Conservation (phyloP, 805 yeast species). For the Kregervanrija delftensis region DNA sequence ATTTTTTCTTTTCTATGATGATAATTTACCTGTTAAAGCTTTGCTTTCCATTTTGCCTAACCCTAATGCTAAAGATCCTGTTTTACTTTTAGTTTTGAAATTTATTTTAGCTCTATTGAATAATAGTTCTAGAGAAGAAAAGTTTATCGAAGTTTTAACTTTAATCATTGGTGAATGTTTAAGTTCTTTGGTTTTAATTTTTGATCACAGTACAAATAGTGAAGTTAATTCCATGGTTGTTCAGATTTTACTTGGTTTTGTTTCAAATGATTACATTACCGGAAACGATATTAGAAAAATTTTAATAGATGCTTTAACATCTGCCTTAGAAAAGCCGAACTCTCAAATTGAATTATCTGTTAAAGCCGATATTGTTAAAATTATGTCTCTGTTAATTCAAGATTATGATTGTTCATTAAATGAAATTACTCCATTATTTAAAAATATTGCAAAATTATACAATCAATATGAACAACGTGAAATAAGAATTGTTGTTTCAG, state of each 20-base stretch:
- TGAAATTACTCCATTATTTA: conserved; percentile 34
- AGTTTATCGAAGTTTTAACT: conserved; percentile 42
- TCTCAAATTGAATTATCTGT: conserved; percentile 44
- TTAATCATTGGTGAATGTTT: conserved; percentile 54
- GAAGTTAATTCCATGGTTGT: conserved; percentile 49
- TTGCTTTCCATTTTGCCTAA: conserved; percentile 49
- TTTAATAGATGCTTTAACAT: conserved; percentile 50
- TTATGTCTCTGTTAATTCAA: conserved; percentile 48
- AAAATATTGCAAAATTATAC: conserved; percentile 37
- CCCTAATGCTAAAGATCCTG: conserved; percentile 59
- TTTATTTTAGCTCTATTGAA: conserved; percentile 42
- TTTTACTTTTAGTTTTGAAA: conserved; percentile 46
- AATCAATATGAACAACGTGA: conserved; percentile 49
- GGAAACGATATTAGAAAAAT: conserved; percentile 46
- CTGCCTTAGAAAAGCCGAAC: conserved; percentile 53
- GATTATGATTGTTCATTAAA: conserved; percentile 47
- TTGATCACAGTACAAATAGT: conserved; percentile 33
- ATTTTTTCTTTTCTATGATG: conserved; percentile 48
- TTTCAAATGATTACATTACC: conserved; percentile 51
- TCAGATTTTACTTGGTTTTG: conserved; percentile 42
- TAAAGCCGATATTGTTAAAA: conserved; percentile 48
- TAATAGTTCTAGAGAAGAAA: conserved; percentile 34
- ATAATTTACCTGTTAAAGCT: conserved; percentile 47
- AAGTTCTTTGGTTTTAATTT: conserved; percentile 41
- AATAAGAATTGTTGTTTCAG: conserved; percentile 56